Evolutionary conservation across 805 yeast genomes (phyloP), one percentile per base, ranked within the genome.

Genomic region (Suhomyces pyralidae): DNA sequence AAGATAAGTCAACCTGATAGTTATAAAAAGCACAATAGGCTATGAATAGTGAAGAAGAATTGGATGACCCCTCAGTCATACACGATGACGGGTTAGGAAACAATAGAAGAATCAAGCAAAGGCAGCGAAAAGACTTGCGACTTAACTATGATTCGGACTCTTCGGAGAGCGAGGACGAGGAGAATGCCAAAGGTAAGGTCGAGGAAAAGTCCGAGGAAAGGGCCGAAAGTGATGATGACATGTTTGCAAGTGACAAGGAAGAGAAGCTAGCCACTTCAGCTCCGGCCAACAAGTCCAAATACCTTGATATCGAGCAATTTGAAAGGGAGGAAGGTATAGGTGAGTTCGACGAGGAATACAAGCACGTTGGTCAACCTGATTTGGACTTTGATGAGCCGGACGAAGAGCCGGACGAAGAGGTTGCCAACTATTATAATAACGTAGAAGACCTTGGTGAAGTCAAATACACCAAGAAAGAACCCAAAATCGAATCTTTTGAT

Each of bases 401-500:
- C 19, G 56, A 53, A 28, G 52, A 51, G 19, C 52, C 44, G 22
- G 52, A 47, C 17, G 57, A 58, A 3, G 70, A 42, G 9, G 24
- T 36, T 7, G 43, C 49, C 19, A 36, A 15, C 14, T 46, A 72
- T 53, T 71, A 67, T 52, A 66, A 58, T 26, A 61, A 67, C 46
- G 61, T 59, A 10, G 78, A 71, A 46, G 54, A 60, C 8, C 49
- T 54, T 9, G 59, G 60, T 2, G 28, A 32, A 10, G 51, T 51
- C 6, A 48, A 45, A 5, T 5, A 26, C 7, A 25, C 26, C 10
- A 64, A 38, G 42, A 48, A 46, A 24, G 49, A 62, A 25, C 73
- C 84, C 1, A 78, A 79, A 54, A 54, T 88, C 2, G 92, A 87
- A 53, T 80, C 88, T 0, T 88, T 88, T 66, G 78, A 81, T 62